Evolutionary conservation across 2,329 filamentous ascomycete species (phyloP).

Genomic region (Venturia carpophila): DNA sequence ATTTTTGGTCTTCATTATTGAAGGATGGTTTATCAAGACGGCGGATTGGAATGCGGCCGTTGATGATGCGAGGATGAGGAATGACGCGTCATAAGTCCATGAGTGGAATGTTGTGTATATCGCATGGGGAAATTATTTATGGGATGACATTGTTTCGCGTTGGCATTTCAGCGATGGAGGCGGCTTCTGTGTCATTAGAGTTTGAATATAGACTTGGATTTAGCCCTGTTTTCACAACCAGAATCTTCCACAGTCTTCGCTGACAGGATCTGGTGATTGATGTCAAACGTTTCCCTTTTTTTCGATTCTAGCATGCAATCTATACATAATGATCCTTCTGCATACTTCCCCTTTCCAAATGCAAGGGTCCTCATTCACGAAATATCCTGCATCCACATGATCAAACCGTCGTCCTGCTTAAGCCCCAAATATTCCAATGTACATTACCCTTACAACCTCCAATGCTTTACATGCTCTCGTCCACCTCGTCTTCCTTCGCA

Average conservation of each 20-base stretch:
- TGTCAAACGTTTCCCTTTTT: neutral
- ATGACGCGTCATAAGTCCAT: conserved; percentile 27
- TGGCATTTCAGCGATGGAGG: neutral
- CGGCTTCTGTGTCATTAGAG: neutral
- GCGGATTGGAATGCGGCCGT: conserved; percentile 53
- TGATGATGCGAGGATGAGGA: conserved; percentile 51
- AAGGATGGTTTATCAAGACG: conserved; percentile 43
- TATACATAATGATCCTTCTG: neutral
- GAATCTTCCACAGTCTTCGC: no score
- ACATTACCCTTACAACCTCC: neutral
- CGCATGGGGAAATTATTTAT: no score
- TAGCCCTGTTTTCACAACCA: neutral
- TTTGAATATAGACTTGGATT: neutral
- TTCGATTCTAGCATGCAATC: neutral
- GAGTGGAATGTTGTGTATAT: no score
- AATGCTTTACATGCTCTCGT: neutral
- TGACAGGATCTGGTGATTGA: neutral
- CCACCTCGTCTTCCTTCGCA: neutral
- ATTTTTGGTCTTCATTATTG: conserved; percentile 16
- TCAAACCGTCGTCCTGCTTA: neutral
- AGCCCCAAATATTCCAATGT: neutral
- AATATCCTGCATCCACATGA: neutral
- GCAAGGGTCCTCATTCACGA: neutral
- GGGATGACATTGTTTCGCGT: no score
- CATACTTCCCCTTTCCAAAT: neutral